A percentile compares a stretch with the other conserved stretches of the same genome.
phyloP scores from a whole-genome alignment of 192 early-diverging fungal species.

The Funneliformis mosseae region DNA sequence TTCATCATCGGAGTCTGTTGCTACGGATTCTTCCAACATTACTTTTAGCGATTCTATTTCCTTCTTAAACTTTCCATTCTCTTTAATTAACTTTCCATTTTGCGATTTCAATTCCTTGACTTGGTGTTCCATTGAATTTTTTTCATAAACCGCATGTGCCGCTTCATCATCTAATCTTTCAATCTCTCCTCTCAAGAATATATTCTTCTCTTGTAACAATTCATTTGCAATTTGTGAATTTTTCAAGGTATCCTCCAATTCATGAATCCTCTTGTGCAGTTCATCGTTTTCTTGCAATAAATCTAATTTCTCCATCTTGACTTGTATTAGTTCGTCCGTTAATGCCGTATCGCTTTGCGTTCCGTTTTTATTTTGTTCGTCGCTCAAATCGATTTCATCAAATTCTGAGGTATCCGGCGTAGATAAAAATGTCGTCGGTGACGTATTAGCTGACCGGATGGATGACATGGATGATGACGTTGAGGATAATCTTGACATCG shows the following conservation, averaged over 20 bases:
- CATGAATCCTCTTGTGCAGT: constrained; percentile 26
- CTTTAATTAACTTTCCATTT: constrained; percentile 14
- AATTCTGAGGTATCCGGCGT: background rate
- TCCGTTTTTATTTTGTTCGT: constrained; percentile 11
- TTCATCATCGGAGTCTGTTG: background rate
- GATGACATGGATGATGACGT: background rate
- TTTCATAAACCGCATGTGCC: constrained; percentile 25
- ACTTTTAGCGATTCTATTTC: constrained; percentile 21
- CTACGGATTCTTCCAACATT: background rate
- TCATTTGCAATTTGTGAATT: constrained; percentile 40
- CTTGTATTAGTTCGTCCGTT: constrained; percentile 40
- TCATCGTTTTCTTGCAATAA: background rate
- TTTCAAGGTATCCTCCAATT: constrained; percentile 33
- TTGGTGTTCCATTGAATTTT: constrained; percentile 31
- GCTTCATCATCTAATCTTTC: constrained; percentile 38
- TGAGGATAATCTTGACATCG: background rate
- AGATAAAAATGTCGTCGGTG: background rate
- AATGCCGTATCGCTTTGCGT: constrained; percentile 2
- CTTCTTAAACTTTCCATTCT: constrained; percentile 35
- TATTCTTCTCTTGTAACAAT: constrained; percentile 39
- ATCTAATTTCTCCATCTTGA: constrained; percentile 43
- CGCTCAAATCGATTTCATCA: background rate
- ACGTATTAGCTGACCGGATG: constrained; percentile 1
- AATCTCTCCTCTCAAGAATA: constrained; percentile 36
- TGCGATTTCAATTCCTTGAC: constrained; percentile 2